Evolutionary conservation across 2,329 filamentous ascomycete species (phyloP).

Genomic region (Drechmeria coniospora): DNA sequence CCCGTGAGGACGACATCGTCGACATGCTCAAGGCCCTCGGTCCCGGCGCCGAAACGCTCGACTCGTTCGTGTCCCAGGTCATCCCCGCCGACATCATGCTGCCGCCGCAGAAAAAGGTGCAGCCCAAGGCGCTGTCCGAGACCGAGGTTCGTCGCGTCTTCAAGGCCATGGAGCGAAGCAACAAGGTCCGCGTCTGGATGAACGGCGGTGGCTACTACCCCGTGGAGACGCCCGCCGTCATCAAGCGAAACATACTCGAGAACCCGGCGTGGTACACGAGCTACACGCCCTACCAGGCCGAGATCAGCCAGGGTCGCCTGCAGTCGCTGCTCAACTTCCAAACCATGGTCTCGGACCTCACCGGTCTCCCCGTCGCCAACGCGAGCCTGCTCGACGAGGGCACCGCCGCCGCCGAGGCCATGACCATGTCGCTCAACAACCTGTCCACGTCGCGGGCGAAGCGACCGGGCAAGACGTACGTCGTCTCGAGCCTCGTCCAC

Average conservation of each 20-base stretch:
- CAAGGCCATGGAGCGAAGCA: slow-evolving; percentile 23
- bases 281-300: slow-evolving; percentile 93
- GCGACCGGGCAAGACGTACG: slow-evolving; percentile 60
- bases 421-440: slow-evolving; percentile 78
- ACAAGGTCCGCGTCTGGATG: slow-evolving; percentile 42
- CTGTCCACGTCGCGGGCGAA: slow-evolving; percentile 58
- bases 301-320: slow-evolving; percentile 88
- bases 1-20: slow-evolving; percentile 50
- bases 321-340: slow-evolving; percentile 93
- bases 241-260: slow-evolving; percentile 84
- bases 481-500: slow-evolving; percentile 71
- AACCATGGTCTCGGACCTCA: slow-evolving; percentile 80
- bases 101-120: slow-evolving; percentile 11
- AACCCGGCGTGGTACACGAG: slow-evolving; percentile 95
- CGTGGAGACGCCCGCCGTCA: slow-evolving; percentile 75
- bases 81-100: slow-evolving; percentile 61
- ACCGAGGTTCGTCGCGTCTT: slow-evolving; percentile 8
- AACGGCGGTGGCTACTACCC: slow-evolving; percentile 83
- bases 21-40: slow-evolving; percentile 71
- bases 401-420: slow-evolving; percentile 85
- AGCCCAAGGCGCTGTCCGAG: slow-evolving; percentile 40
- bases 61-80: slow-evolving; percentile 74
- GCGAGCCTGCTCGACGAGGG: slow-evolving; percentile 82
- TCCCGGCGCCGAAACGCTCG: slow-evolving; percentile 56
- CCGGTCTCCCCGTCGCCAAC: slow-evolving; percentile 75